phyloP scores from a whole-genome alignment of 176 grass and related monocot genomes.

The Tillandsia fasciculata region DNA sequence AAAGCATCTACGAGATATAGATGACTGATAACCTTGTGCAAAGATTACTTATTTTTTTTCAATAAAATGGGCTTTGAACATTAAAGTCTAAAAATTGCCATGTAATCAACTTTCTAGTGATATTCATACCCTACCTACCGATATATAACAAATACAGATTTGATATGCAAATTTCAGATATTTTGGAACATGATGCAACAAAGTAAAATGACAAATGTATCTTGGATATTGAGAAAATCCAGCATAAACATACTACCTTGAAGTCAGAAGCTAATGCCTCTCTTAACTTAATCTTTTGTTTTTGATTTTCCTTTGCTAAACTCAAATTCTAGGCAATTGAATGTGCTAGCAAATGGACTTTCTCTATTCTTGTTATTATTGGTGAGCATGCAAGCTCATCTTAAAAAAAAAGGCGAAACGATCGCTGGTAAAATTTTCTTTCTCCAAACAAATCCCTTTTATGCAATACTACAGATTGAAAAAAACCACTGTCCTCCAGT shows the following conservation, averaged over 20 bases:
- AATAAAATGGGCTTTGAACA: neutral
- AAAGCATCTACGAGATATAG: neutral
- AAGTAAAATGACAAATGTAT: neutral
- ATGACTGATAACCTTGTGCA: neutral
- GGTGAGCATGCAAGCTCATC: too few species aligned
- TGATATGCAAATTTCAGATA: neutral
- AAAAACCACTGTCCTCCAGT: too few species aligned
- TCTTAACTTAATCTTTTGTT: neutral
- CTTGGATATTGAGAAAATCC: neutral
- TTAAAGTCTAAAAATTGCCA: neutral
- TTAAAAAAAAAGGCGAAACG: too few species aligned
- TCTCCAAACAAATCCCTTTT: too few species aligned
- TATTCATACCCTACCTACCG: neutral
- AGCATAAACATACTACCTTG: neutral
- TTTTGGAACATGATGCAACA: neutral
- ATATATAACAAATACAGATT: neutral
- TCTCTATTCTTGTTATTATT: too few species aligned
- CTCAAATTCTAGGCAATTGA: too few species aligned
- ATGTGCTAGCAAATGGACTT: too few species aligned
- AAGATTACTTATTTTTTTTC: neutral
- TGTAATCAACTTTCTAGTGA: too few species aligned
- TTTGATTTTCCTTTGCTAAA: neutral
- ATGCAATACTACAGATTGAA: too few species aligned
- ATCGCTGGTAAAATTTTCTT: too few species aligned
- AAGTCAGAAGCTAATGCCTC: neutral